Evolutionary conservation across 306 rosid genomes (phyloP), one percentile per base, ranked within the genome.

Genomic region (Abrus pulchellus): DNA sequence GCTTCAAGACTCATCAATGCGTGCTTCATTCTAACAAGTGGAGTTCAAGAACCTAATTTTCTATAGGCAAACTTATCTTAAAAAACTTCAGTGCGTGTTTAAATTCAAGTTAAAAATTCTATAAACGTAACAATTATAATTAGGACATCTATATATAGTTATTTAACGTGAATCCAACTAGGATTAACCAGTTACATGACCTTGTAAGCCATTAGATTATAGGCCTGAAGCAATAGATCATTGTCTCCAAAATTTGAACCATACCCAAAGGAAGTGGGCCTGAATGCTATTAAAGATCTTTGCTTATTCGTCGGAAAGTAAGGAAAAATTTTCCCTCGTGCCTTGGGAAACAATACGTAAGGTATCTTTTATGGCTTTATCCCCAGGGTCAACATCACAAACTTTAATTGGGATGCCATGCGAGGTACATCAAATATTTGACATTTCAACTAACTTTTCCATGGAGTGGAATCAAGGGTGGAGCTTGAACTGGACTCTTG

Each of bases 251-350:
- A 66, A 32, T 79, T 8, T 68, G 76, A 68, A 57, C 48, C 83
- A 44, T 41, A 41, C 7, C 49, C 28, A 54, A 49, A 47, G 56
- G 27, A 4, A 33, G 80, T 36, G 83, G 83, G 83, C 72, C 49
- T 52, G 12, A 63, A 20, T 27, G 59, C 47, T 50, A n/a, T 66
- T 64, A 45, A 34, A 61, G 38, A 70, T 63, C 63, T 74, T 57
- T 9, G 64, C 75, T 62, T 69, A 38, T 79, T 78, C 30, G 67
- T 72, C 43, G 68, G 57, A 60, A 77, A 30, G 78, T 78, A 61
- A 74, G 8, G 50, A 71, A 55, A 61, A 73, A 13, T 59, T 67
- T 73, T 27, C 74, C 77, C 67, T 54, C 49, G 9, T 34, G 38
- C 41, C 63, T 3, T 59, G 33, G 68, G 68, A 82, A 85, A 53